Base-by-base conservation (phyloP, 495 filamentous ascomycete species). In the Durotheca rogersii region DNA sequence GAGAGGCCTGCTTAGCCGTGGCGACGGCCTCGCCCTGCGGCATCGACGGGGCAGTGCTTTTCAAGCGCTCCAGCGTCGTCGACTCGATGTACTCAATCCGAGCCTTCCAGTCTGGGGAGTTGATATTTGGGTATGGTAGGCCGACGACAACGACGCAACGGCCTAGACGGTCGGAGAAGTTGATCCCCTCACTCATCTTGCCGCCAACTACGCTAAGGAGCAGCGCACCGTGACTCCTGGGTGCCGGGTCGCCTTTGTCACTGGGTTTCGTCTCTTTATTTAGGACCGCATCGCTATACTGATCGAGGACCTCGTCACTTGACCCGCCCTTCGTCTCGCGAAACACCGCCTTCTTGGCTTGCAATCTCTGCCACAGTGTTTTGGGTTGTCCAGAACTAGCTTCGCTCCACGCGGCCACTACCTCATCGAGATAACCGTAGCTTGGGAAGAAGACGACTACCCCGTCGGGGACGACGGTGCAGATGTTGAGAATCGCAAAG, bases 361-460 rank as follows among this genome's bases (percentile, higher is more conserved):
- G 70, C 9, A 89, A 67, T 9, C 74, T 68, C 19, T 76, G 70
- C 79, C 80, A 83, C 33, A 84, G 56, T 1, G 67, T 59, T 31
- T 70, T 62, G 17, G 66, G 33, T 35, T 65, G 48, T 7, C 41
- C 25, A 12, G 41, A 25, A n/a, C 50, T 49, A 14, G 49, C 14
- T 21, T 60, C 56, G 52, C 82, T 80, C 92, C 91, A 96, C 3
- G 76, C 68, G 17, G 56, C 61, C 25, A 89, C 64, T 25, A 95
- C 86, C 27, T 83, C 79, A 41, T 87, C 82, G 3, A 98, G 77
- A 66, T 95, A 96, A 17, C 86, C 80, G 69, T 97, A 96, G 64
- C 88, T 93, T 14, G 94, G 90, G 58, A 98, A 96, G 67, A 98
- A 98, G 6, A 92, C 84, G n/a, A 97, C 90, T 9, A 97, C 78